Base-by-base conservation (phyloP, 306 rosid genomes). In the Castanea sativa region DNA sequence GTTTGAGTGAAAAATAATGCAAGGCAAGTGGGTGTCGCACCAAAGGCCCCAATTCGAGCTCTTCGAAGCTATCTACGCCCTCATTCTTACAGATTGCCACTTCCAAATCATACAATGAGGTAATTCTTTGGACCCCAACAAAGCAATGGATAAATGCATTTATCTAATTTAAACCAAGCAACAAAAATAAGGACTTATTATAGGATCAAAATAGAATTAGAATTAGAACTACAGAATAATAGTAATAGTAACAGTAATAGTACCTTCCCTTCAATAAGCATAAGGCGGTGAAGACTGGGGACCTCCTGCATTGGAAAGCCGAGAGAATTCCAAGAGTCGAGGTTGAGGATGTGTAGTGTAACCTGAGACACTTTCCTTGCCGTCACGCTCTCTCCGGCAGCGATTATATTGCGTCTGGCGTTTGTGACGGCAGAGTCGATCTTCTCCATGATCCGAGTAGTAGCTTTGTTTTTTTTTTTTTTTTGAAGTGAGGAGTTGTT, bases 101-200 rank as follows among this genome's bases (percentile, higher is more conserved):
- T 87, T 91, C 93, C 90, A 95, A 87, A 79, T 95, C 97, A 73
- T 92, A 77, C 77, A 95, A 74, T 4, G 99, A 85, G 79, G 88
- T 87, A 55, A 95, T 84, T 76, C 90, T 89, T 75, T 81, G 88
- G 73, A 88, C 97, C 69, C 87, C 97, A 79, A 92, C 93, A 88
- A 92, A 94, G 85, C 99, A 94, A 82, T 92, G 95, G 80, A 95
- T 79, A 89, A 87, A 92, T 64, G 97, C 89, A 92, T 92, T 89
- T 83, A 94, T 90, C 97, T 94, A 76, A 74, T 82, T 43, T 38
- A 38, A 76, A 59, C 84, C 83, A 86, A 79, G 25, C 71, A 72
- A 79, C 53, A 49, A 49, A 49, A 49, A 49, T 3, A 53, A 69
- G 76, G 3, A 10, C 29, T 32, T 73, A 45, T 11, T 3, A 10